Evolutionary conservation across 2,329 filamentous ascomycete genomes (phyloP).

Genomic region (Xylaria arbuscula): DNA sequence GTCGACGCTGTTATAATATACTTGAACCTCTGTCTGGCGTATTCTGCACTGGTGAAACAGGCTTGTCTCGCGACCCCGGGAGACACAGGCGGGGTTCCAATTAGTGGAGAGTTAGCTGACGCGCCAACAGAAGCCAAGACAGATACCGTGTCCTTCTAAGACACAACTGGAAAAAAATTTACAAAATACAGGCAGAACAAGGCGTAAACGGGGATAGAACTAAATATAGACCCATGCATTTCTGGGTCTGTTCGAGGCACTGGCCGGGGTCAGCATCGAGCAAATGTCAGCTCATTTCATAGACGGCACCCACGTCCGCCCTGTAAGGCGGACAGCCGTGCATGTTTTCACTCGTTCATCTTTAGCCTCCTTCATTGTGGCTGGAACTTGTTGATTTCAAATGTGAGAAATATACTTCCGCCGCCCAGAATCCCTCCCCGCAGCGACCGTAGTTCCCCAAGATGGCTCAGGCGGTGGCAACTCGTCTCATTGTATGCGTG

Average conservation of each 20-base stretch:
- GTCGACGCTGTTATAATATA: no score
- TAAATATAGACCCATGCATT: constrained; percentile 7
- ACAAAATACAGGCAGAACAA: neutral
- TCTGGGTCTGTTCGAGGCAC: neutral
- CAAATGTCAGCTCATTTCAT: neutral
- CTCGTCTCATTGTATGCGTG: constrained; percentile 29
- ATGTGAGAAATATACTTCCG: neutral
- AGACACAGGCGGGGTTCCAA: neutral
- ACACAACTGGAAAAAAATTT: constrained; percentile 5
- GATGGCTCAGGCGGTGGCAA: constrained; percentile 18
- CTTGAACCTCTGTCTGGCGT: no score
- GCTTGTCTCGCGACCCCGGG: neutral
- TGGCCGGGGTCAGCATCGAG: neutral
- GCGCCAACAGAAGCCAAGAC: neutral
- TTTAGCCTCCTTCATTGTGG: neutral
- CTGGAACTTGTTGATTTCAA: neutral
- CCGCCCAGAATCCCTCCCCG: neutral
- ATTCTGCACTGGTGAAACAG: neutral
- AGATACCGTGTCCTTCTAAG: neutral
- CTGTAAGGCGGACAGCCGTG: neutral
- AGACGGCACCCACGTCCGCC: neutral
- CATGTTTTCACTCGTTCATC: neutral
- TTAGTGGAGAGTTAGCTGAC: neutral
- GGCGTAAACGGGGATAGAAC: neutral
- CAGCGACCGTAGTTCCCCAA: constrained; percentile 5